A percentile compares a stretch with the other conserved stretches of the same genome.
Evolutionary conservation across 306 rosid species (phyloP).

Genomic region (Potentilla sterilis): DNA sequence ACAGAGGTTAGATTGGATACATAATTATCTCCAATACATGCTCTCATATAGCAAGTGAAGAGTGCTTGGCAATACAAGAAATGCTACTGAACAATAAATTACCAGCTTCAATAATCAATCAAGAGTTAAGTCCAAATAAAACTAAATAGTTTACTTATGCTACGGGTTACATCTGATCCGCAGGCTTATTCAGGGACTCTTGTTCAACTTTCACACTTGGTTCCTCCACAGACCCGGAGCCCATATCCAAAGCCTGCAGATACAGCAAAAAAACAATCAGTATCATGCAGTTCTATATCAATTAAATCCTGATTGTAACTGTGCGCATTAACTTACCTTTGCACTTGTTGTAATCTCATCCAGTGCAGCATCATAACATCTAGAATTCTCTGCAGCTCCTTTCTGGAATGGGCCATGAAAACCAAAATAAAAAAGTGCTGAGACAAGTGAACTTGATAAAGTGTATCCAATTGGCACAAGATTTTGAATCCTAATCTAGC

Average conservation of each 20-base stretch:
- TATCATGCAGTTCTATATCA: neutral
- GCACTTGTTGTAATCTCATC: conserved; percentile 42
- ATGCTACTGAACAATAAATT: conserved; percentile 21
- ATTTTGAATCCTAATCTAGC: neutral
- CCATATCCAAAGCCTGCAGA: conserved; percentile 63
- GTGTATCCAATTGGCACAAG: neutral
- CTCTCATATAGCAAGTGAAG: neutral
- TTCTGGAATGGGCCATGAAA: conserved; percentile 32
- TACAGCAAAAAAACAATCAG: conserved; percentile 15
- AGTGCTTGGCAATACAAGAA: neutral
- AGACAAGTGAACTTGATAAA: neutral
- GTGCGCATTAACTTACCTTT: conserved; percentile 45
- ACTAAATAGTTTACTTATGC: neutral
- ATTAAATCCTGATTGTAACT: neutral
- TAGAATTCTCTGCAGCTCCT: conserved; percentile 47
- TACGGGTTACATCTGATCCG: conserved; percentile 41
- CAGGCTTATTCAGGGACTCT: conserved; percentile 47
- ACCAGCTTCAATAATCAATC: conserved; percentile 20
- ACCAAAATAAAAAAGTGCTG: conserved; percentile 16
- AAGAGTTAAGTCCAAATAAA: conserved; percentile 8
- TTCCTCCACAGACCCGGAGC: conserved; percentile 48
- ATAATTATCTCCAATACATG: neutral
- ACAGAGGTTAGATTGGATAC: neutral
- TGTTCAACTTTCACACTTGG: conserved; percentile 57
- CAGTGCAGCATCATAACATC: conserved; percentile 41